These are phyloP conservation scores for Crucibulum laeve DNA, from an alignment of 768 basidiomycete genomes.

Conservation along the genomic window DNA sequence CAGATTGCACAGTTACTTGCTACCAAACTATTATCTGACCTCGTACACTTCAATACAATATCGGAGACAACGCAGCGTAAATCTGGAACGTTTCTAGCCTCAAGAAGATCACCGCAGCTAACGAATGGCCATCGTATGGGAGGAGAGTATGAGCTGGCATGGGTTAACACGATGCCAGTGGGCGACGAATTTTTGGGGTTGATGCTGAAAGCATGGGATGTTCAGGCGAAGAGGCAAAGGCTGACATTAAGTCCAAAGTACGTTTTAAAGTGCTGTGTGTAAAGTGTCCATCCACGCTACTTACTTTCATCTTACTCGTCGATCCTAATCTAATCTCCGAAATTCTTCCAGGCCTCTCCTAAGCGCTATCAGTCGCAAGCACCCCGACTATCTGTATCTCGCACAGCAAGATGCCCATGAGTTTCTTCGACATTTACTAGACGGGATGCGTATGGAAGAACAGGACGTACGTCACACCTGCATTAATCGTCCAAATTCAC, in stretches of 20 bases:
- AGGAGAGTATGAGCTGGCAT: conserved; percentile 45
- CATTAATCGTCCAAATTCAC: not conserved
- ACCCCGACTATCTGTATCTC: conserved; percentile 93
- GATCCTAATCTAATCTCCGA: not conserved
- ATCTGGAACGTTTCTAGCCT: conserved; percentile 32
- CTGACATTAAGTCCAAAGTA: conserved; percentile 66
- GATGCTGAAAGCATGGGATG: conserved; percentile 60
- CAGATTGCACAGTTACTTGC: conserved; percentile 52
- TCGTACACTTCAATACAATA: conserved; percentile 51
- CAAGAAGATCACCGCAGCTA: conserved; percentile 60
- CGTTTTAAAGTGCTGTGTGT: conserved; percentile 21
- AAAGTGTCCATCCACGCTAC: too few species aligned
- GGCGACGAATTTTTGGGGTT: conserved; percentile 63
- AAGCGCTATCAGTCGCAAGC: conserved; percentile 69
- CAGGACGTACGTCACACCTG: conserved; percentile 55
- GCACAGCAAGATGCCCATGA: conserved; percentile 97
- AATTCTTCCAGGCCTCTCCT: conserved; percentile 50
- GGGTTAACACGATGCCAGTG: conserved; percentile 62
- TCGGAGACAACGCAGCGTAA: conserved; percentile 35
- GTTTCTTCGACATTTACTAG: conserved; percentile 82
- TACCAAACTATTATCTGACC: conserved; percentile 53
- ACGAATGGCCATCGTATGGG: conserved; percentile 61
- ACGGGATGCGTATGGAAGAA: conserved; percentile 94
- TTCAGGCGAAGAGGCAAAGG: conserved; percentile 46
- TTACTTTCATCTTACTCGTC: too few species aligned